Conservation (phyloP, 192 early-diverging fungal genomes). For the Coemansia furcata region DNA sequence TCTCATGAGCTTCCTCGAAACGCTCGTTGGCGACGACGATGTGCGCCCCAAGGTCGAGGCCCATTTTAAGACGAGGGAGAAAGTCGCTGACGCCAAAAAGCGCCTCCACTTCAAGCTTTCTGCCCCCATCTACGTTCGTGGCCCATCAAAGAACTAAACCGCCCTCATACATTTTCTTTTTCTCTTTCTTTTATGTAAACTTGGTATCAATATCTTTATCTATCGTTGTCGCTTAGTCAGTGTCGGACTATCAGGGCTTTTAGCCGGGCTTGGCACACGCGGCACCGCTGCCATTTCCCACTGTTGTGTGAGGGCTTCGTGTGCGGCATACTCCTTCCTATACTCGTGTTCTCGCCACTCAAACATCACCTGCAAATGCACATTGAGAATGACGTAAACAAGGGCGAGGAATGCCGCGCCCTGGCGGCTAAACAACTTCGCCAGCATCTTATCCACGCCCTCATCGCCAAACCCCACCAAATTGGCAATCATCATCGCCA, state of each 20-base stretch:
- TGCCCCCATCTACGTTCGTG: slow-evolving; percentile 14
- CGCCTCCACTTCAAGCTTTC: slow-evolving; percentile 21
- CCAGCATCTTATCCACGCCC: slow-evolving; percentile 73
- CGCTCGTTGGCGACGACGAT: slow-evolving; percentile 59
- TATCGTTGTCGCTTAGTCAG: slow-evolving; percentile 18
- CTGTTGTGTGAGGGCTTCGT: background rate
- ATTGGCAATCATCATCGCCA: slow-evolving; percentile 94
- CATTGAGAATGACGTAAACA: slow-evolving; percentile 58
- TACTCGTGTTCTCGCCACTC: slow-evolving; percentile 76
- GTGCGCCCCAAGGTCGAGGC: slow-evolving; percentile 65
- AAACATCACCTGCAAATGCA: slow-evolving; percentile 76
- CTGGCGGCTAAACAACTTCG: slow-evolving; percentile 55
- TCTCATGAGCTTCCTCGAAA: slow-evolving; percentile 62
- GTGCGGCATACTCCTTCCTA: slow-evolving; percentile 24
- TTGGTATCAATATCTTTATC: background rate
- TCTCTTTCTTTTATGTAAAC: background rate
- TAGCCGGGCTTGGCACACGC: background rate
- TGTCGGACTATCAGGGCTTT: slow-evolving; percentile 8
- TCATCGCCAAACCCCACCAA: slow-evolving; percentile 96
- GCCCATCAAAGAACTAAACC: background rate
- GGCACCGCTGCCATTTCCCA: slow-evolving; percentile 11
- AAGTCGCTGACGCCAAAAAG: slow-evolving; percentile 40
- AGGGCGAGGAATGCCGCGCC: slow-evolving; percentile 54
- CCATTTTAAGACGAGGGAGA: slow-evolving; percentile 53
- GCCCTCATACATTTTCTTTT: background rate